Evolutionary conservation across 1,139 yeast genomes (phyloP).

Genomic region (Yamadazyma triangularis): DNA sequence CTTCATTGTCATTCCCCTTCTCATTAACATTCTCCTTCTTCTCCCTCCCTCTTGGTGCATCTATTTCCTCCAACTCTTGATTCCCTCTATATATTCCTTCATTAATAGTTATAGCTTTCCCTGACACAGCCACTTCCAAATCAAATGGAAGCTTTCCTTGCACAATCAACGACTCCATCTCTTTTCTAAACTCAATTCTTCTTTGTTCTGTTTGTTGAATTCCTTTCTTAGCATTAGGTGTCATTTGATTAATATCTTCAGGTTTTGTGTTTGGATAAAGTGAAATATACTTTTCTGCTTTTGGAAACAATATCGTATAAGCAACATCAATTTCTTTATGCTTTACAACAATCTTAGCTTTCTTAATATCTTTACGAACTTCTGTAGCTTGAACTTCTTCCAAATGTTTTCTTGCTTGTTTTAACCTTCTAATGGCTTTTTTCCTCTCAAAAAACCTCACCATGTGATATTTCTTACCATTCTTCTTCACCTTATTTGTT

Average conservation of each 20-base stretch:
- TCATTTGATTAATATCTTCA: slow-evolving; percentile 21
- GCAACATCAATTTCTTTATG: slow-evolving; percentile 71
- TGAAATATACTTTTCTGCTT: slow-evolving; percentile 74
- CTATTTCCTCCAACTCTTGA: slow-evolving; percentile 26
- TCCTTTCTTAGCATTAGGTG: slow-evolving; percentile 44
- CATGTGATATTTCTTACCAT: slow-evolving; percentile 86
- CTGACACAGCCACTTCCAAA: slow-evolving; percentile 52
- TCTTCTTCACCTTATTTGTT: slow-evolving; percentile 49
- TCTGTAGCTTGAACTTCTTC: slow-evolving; percentile 36
- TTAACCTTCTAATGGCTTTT: slow-evolving; percentile 76
- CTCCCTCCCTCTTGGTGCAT: slow-evolving; percentile 31
- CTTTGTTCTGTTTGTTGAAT: slow-evolving; percentile 44
- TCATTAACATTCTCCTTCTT: slow-evolving; percentile 34
- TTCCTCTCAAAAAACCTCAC: slow-evolving; percentile 87
- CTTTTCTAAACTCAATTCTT: slow-evolving; percentile 46
- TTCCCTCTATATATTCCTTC: slow-evolving; percentile 9
- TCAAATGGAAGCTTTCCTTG: slow-evolving; percentile 52
- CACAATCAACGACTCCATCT: slow-evolving; percentile 47
- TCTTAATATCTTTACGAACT: slow-evolving; percentile 49
- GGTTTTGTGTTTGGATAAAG: slow-evolving; percentile 52
- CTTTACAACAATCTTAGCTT: slow-evolving; percentile 45
- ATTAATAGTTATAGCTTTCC: slow-evolving; percentile 30
- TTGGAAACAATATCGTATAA: slow-evolving; percentile 76
- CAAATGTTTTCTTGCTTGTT: slow-evolving; percentile 52
- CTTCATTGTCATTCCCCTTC: slow-evolving; percentile 30